Base-by-base conservation (phyloP, 176 grass and related monocot genomes). In the Chrysopogon serrulatus region DNA sequence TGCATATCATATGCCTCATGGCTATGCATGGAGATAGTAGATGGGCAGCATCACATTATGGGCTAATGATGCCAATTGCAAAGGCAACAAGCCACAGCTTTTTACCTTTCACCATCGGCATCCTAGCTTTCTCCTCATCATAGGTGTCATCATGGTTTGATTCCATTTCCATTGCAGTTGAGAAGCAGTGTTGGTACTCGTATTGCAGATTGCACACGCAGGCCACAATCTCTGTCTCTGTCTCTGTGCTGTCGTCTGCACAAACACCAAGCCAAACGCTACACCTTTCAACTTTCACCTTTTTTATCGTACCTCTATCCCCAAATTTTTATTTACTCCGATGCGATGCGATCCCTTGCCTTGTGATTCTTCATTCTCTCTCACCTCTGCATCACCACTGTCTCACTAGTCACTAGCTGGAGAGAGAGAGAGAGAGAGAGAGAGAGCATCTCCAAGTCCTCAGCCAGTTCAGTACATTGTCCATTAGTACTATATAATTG, bases 31-130 rank as follows among this genome's bases (percentile, higher is more conserved):
- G n/a, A n/a, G n/a, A n/a, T n/a, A n/a, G n/a, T n/a, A n/a, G n/a
- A n/a, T 33, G 84, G 45, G 64, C 76, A 63, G 88, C 73, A 95
- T 81, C 48, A 88, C 79, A 98, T 92, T 90, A 95, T 93, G 89
- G 87, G 89, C 75, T 85, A 95, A 98, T 98, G 89, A 95, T 91
- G 86, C 87, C 93, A 93, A 93, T 87, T 89, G 87, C 85, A 95
- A 98, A 93, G 91, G 74, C 83, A 95, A 71, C 89, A 89, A 80
- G 56, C 11, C 77, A 69, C 85, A 95, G 77, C 96, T 95, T 98
- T 98, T 91, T 72, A 56, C 72, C 68, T 78, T 88, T 43, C 42
- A 56, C 56, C 9, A n/a, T 10, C 1, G 15, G 47, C 47, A 49
- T 4, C 0, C 15, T 14, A 70, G 72, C 81, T 84, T 87, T 82